phyloP scores from a whole-genome alignment of 768 basidiomycete genomes.

The Pleurotus citrinopileatus region DNA sequence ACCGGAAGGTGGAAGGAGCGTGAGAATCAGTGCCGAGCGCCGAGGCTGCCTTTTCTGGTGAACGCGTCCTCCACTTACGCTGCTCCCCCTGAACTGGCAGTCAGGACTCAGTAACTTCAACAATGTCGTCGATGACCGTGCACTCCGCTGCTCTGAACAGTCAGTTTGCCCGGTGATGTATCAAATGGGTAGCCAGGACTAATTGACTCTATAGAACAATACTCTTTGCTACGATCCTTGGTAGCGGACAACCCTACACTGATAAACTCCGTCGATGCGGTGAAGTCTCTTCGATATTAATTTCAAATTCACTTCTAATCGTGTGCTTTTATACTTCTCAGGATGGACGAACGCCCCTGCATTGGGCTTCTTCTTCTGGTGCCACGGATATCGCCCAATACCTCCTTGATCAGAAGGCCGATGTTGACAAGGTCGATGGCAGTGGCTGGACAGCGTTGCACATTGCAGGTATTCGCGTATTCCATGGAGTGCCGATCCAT shows the following conservation, averaged over 20 bases:
- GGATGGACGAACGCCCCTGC: slow-evolving; percentile 82
- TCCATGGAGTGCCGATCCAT: background rate
- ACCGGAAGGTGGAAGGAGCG: slow-evolving; percentile 20
- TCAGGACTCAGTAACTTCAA: background rate
- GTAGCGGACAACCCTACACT: slow-evolving; percentile 58
- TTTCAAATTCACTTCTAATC: background rate
- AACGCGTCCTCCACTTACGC: slow-evolving; percentile 12
- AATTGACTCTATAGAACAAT: slow-evolving; percentile 49
- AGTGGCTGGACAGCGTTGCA: slow-evolving; percentile 80
- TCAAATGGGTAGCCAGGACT: background rate
- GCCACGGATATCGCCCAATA: slow-evolving; percentile 63
- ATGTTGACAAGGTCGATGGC: slow-evolving; percentile 63
- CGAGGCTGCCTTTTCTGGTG: background rate
- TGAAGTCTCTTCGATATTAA: slow-evolving; percentile 24
- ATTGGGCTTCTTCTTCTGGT: slow-evolving; percentile 81
- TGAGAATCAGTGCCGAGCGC: slow-evolving; percentile 10
- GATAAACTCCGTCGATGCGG: slow-evolving; percentile 61
- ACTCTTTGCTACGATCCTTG: slow-evolving; percentile 65
- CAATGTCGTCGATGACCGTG: slow-evolving; percentile 45
- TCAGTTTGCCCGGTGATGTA: slow-evolving; percentile 21
- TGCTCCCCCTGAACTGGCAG: background rate
- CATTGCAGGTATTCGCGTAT: slow-evolving; percentile 55
- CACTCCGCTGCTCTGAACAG: slow-evolving; percentile 74
- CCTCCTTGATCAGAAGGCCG: slow-evolving; percentile 68
- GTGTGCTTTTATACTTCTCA: slow-evolving; percentile 22